A percentile compares a stretch with the other conserved stretches of the same genome.
Evolutionary conservation across 2,329 filamentous ascomycete genomes (phyloP).

Genomic region (Stagonosporopsis tanaceti): DNA sequence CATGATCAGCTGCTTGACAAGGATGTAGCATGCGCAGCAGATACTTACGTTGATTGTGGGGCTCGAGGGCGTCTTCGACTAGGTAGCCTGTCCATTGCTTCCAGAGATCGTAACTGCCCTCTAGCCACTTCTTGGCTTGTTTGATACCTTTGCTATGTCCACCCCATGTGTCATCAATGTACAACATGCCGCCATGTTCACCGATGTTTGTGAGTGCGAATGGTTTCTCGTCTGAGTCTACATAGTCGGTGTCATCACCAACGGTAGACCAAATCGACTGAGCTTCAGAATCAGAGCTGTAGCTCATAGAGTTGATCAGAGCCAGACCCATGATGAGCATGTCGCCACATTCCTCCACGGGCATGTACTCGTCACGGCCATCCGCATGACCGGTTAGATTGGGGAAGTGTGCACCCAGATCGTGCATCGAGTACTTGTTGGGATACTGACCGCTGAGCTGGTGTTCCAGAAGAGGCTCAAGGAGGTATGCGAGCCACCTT

Average conservation of each 20-base stretch:
- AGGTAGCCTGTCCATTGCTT: constrained; percentile 82
- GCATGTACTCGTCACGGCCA: constrained; percentile 77
- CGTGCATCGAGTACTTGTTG: constrained; percentile 81
- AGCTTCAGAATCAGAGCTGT: constrained; percentile 63
- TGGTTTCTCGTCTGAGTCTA: constrained; percentile 41
- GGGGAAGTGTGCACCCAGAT: constrained; percentile 75
- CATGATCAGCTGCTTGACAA: not conserved
- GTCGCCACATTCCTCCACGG: constrained; percentile 79
- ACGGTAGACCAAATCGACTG: constrained; percentile 66
- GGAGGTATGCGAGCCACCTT: constrained; percentile 77
- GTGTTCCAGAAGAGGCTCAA: constrained; percentile 83
- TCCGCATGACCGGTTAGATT: constrained; percentile 78
- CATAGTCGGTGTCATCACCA: constrained; percentile 40
- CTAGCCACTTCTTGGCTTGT: constrained; percentile 70
- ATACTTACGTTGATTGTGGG: constrained; percentile 71
- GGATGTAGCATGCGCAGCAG: not conserved
- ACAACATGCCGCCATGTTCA: constrained; percentile 58
- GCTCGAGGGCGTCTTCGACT: constrained; percentile 76
- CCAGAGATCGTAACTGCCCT: constrained; percentile 74
- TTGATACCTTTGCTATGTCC: constrained; percentile 62
- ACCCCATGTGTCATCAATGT: constrained; percentile 70
- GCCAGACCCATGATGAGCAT: constrained; percentile 86
- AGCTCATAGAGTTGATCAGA: constrained; percentile 75
- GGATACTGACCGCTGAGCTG: constrained; percentile 84
- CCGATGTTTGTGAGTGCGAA: constrained; percentile 62